phyloP scores from a whole-genome alignment of 805 yeast genomes.

The Torulaspora franciscae region DNA sequence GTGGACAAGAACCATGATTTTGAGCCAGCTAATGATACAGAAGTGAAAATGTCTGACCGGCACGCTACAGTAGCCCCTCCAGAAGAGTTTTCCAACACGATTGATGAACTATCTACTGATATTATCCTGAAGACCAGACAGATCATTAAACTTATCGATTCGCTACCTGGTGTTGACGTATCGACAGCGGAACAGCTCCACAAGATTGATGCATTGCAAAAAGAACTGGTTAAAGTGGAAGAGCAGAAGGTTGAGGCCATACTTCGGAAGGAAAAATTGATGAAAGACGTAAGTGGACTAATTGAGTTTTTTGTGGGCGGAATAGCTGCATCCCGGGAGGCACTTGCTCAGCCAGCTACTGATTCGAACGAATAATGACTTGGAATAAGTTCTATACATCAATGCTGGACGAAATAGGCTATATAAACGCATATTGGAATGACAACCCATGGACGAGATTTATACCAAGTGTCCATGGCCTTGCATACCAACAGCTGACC shows the following conservation, averaged over 20 bases:
- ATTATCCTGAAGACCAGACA: constrained; percentile 82
- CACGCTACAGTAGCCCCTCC: constrained; percentile 50
- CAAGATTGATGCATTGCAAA: constrained; percentile 56
- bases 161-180: constrained; percentile 89
- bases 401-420: constrained; percentile 5
- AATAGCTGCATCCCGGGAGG: constrained; percentile 34
- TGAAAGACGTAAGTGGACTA: constrained; percentile 58
- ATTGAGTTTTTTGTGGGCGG: constrained; percentile 47
- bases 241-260: constrained; percentile 51
- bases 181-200: constrained; percentile 68
- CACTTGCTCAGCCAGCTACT: constrained; percentile 2
- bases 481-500: constrained; percentile 18
- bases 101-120: constrained; percentile 78
- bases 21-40: constrained; percentile 42
- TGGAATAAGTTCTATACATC: not conserved
- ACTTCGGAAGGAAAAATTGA: constrained; percentile 56
- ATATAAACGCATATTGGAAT: constrained; percentile 6
- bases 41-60: constrained; percentile 59
- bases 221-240: constrained; percentile 58
- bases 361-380: constrained; percentile 4
- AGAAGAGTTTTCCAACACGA: constrained; percentile 44
- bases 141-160: constrained; percentile 75
- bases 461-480: constrained; percentile 13
- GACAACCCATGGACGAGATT: constrained; percentile 10
- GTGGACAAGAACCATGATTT: constrained; percentile 73